Percentiles rank a stretch among this genome's conserved stretches.
These are phyloP conservation scores for Hysterium pulicare DNA, from an alignment of 2,329 filamentous ascomycete species.

Conservation along the genomic window DNA sequence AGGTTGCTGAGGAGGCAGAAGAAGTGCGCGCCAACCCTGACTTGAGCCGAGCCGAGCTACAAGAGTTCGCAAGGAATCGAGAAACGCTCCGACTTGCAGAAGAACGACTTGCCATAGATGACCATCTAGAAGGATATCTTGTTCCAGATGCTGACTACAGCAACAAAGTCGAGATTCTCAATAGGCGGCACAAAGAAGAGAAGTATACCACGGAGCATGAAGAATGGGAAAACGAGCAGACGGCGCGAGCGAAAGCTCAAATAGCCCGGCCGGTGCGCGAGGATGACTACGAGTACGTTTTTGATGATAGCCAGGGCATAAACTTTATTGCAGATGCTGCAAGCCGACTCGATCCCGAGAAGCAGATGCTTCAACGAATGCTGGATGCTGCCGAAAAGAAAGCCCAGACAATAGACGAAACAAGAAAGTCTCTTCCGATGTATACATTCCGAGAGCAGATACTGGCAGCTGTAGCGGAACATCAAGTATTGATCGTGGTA, in stretches of 20 bases:
- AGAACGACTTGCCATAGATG: conserved; percentile 82
- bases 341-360: conserved; percentile 73
- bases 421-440: conserved; percentile 83
- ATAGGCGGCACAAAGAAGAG: conserved; percentile 83
- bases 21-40: conserved; percentile 73
- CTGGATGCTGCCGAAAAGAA: conserved; percentile 87
- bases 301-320: conserved; percentile 86
- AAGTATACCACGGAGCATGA: conserved; percentile 91
- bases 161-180: conserved; percentile 86
- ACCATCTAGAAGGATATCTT: conserved; percentile 85
- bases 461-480: conserved; percentile 76
- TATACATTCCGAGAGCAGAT: conserved; percentile 85
- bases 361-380: conserved; percentile 73
- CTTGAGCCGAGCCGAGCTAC: conserved; percentile 74
- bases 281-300: conserved; percentile 85
- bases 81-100: conserved; percentile 76
- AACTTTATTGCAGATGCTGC: conserved; percentile 76
- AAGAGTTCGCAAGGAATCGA: conserved; percentile 83
- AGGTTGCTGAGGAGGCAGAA: conserved; percentile 81
- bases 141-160: conserved; percentile 89
- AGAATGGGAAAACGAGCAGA: conserved; percentile 91
- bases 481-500: conserved; percentile 87
- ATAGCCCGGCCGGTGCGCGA: conserved; percentile 69
- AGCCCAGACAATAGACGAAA: conserved; percentile 84
- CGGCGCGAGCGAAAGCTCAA: conserved; percentile 81